phyloP scores from a whole-genome alignment of 1,139 yeast genomes.

The Pichia norvegensis region DNA sequence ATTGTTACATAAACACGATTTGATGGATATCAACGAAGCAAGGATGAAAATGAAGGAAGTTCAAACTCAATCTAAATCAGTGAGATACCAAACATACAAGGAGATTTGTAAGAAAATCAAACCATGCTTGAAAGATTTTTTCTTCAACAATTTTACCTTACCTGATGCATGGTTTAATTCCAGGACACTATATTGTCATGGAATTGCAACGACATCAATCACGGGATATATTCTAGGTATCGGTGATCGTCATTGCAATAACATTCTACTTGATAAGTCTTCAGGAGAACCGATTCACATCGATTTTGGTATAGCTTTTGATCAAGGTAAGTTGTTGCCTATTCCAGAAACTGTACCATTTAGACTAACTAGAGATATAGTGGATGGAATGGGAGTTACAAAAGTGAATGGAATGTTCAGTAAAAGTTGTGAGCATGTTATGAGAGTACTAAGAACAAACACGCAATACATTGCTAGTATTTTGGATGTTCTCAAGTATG shows the following conservation, averaged over 20 bases:
- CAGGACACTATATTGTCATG: constrained; percentile 60
- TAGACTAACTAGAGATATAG: constrained; percentile 79
- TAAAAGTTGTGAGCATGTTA: constrained; percentile 65
- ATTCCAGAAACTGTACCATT: constrained; percentile 94
- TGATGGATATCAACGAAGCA: constrained; percentile 48
- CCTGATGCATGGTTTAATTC: constrained; percentile 70
- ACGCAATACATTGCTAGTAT: constrained; percentile 69
- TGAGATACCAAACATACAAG: constrained; percentile 43
- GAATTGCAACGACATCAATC: constrained; percentile 79
- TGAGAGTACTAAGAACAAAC: constrained; percentile 58
- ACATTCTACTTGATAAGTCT: constrained; percentile 66
- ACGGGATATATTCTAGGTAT: constrained; percentile 83
- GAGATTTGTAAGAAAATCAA: constrained; percentile 44
- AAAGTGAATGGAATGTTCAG: constrained; percentile 74
- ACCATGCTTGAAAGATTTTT: constrained; percentile 68
- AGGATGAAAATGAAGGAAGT: constrained; percentile 55
- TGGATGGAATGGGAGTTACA: constrained; percentile 85
- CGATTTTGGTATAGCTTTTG: constrained; percentile 94
- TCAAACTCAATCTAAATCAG: constrained; percentile 39
- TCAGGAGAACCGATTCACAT: constrained; percentile 94
- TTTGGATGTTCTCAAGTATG: constrained; percentile 80
- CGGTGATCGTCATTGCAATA: constrained; percentile 93
- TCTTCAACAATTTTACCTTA: constrained; percentile 56
- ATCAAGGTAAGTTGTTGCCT: constrained; percentile 75
- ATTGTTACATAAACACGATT: constrained; percentile 48